Percentiles rank a stretch among this genome's conserved stretches.
Evolutionary conservation across 495 filamentous ascomycete species (phyloP).

Genomic region (Polyplosphaeria fusca): DNA sequence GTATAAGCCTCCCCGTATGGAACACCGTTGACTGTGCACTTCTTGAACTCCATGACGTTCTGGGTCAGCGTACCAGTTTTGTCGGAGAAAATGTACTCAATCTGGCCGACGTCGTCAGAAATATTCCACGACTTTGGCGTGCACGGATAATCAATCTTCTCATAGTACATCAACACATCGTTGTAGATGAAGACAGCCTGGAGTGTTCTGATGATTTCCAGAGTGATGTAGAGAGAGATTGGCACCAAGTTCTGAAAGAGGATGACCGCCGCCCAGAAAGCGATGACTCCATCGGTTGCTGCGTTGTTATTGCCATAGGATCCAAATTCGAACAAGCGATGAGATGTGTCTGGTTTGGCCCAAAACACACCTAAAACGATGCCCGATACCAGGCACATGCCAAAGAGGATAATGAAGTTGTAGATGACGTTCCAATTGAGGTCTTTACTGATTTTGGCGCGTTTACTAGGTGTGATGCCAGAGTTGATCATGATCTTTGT

Average conservation of each 20-base stretch:
- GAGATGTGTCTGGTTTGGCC: constrained; percentile 67
- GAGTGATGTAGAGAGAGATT: constrained; percentile 94
- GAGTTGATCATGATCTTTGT: constrained; percentile 99
- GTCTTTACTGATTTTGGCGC: constrained; percentile 83
- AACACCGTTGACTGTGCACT: constrained; percentile 88
- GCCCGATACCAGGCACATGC: constrained; percentile 84
- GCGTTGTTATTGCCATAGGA: constrained; percentile 71
- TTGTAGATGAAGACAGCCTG: constrained; percentile 98
- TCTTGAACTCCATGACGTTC: constrained; percentile 99
- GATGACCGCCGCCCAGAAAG: constrained; percentile 92
- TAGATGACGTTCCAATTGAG: constrained; percentile 97
- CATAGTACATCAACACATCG: constrained; percentile 95
- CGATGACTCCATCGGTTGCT: constrained; percentile 82
- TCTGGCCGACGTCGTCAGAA: constrained; percentile 95
- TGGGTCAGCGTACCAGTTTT: constrained; percentile 98
- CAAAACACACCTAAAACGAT: constrained; percentile 83
- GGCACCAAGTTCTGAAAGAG: constrained; percentile 98
- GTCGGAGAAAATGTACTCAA: constrained; percentile 99
- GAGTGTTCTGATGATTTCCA: constrained; percentile 89
- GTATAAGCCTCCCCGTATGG: constrained; percentile 97
- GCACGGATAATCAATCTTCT: constrained; percentile 85
- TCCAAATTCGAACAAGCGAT: constrained; percentile 81
- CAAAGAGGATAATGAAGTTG: constrained; percentile 88
- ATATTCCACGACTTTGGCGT: constrained; percentile 99
- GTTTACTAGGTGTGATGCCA: constrained; percentile 93